Conservation (phyloP, 768 basidiomycete species). For the Pleurotus ostreatus region DNA sequence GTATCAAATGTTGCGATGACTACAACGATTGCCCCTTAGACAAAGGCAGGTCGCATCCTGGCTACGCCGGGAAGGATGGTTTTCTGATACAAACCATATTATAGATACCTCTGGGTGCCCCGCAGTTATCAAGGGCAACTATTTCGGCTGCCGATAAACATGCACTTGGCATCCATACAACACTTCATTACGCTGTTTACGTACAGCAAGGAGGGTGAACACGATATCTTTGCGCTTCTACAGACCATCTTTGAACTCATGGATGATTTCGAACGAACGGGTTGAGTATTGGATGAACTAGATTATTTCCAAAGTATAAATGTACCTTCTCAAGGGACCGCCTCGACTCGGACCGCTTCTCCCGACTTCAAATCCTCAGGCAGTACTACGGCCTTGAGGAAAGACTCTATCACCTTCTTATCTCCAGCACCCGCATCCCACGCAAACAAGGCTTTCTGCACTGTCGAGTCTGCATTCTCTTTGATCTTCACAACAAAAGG, state of each 20-base stretch:
- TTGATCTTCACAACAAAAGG: slow-evolving; percentile 7
- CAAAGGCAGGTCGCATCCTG: slow-evolving; percentile 18
- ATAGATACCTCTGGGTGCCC: slow-evolving; percentile 24
- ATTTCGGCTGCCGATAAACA: not conserved
- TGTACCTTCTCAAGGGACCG: too few species aligned
- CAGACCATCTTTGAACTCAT: too few species aligned
- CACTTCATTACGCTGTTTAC: not conserved
- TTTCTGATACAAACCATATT: not conserved
- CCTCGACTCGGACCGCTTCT: not conserved
- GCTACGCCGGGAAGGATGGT: not conserved
- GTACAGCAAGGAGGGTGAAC: not conserved
- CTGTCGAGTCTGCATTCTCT: not conserved
- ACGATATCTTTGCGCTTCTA: too few species aligned
- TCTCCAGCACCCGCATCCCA: slow-evolving; percentile 7
- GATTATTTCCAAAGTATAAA: too few species aligned
- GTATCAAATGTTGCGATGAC: slow-evolving; percentile 33
- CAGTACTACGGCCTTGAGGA: not conserved
- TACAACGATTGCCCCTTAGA: slow-evolving; percentile 26
- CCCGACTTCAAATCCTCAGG: not conserved
- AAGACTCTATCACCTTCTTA: not conserved
- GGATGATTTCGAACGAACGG: too few species aligned
- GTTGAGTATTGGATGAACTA: too few species aligned
- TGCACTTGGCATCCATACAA: not conserved
- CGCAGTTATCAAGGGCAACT: slow-evolving; percentile 19
- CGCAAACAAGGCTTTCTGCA: slow-evolving; percentile 3